Conservation (phyloP, 164 flowering plant species). For the Liriodendron chinense region DNA sequence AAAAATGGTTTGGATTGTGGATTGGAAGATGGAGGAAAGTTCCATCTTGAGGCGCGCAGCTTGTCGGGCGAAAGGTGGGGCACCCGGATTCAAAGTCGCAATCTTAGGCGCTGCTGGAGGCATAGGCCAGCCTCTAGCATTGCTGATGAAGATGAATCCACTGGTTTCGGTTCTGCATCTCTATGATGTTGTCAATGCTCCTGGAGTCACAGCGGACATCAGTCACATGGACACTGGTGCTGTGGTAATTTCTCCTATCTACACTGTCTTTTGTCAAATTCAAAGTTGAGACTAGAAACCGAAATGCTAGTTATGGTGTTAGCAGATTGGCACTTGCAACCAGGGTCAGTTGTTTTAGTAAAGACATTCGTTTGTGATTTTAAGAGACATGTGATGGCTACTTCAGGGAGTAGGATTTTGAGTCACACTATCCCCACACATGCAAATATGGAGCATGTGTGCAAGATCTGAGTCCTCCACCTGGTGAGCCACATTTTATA, state of each 20-base stretch:
- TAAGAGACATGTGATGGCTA: too few relatives aligned
- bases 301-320: not conserved
- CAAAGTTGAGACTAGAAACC: not conserved
- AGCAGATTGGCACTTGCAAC: too few relatives aligned
- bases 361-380: too few relatives aligned
- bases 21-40: slow-evolving; percentile 53
- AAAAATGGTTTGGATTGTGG: not conserved
- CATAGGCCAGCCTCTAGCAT: slow-evolving; percentile 88
- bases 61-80: slow-evolving; percentile 95
- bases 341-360: too few relatives aligned
- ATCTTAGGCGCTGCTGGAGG: slow-evolving; percentile 96
- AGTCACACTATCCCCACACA: too few relatives aligned
- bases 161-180: slow-evolving; percentile 90
- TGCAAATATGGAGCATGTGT: too few relatives aligned
- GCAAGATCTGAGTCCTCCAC: too few relatives aligned
- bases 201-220: slow-evolving; percentile 92
- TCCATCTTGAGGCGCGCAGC: slow-evolving; percentile 35
- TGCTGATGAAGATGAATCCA: slow-evolving; percentile 98
- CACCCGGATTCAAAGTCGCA: slow-evolving; percentile 91
- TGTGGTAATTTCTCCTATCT: slow-evolving; percentile 49
- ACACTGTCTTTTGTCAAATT: not conserved
- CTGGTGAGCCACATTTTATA: too few relatives aligned
- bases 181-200: slow-evolving; percentile 91
- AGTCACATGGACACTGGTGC: slow-evolving; percentile 99
- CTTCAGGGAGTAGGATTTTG: too few relatives aligned